Evolutionary conservation across 1,139 yeast genomes (phyloP).

Genomic region (Groenewaldozyma sp.): DNA sequence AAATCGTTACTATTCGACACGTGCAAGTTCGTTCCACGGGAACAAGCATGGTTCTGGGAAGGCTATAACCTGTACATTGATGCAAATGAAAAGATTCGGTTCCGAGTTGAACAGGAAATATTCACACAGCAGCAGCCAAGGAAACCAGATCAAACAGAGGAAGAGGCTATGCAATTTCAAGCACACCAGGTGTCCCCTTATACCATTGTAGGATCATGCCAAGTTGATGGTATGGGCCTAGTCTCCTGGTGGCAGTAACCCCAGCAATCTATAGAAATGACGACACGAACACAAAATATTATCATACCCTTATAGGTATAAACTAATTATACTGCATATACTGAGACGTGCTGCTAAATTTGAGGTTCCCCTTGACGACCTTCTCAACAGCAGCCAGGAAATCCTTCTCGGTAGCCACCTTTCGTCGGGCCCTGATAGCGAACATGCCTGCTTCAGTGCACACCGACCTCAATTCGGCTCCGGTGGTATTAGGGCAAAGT

Average conservation of each 20-base stretch:
- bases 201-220: constrained; percentile 83
- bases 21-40: constrained; percentile 49
- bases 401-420: constrained; percentile 96
- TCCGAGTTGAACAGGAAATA: constrained; percentile 81
- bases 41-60: constrained; percentile 94
- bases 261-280: background rate
- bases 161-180: constrained; percentile 29
- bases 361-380: constrained; percentile 96
- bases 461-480: constrained; percentile 94
- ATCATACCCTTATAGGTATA: background rate
- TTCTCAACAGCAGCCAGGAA: constrained; percentile 95
- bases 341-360: constrained; percentile 92
- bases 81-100: constrained; percentile 81
- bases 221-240: constrained; percentile 93
- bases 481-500: constrained; percentile 95
- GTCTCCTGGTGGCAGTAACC: constrained; percentile 86
- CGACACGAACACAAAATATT: background rate
- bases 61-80: constrained; percentile 77
- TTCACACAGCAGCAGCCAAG: constrained; percentile 78
- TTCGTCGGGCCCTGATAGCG: constrained; percentile 95
- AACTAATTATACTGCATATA: constrained; percentile 89
- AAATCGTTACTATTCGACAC: constrained; percentile 71
- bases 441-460: constrained; percentile 99
- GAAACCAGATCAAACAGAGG: constrained; percentile 31
- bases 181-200: constrained; percentile 50